These are phyloP conservation scores for Colletotrichum lindemuthianum DNA, from an alignment of 2,329 filamentous ascomycete species.

Conservation along the genomic window DNA sequence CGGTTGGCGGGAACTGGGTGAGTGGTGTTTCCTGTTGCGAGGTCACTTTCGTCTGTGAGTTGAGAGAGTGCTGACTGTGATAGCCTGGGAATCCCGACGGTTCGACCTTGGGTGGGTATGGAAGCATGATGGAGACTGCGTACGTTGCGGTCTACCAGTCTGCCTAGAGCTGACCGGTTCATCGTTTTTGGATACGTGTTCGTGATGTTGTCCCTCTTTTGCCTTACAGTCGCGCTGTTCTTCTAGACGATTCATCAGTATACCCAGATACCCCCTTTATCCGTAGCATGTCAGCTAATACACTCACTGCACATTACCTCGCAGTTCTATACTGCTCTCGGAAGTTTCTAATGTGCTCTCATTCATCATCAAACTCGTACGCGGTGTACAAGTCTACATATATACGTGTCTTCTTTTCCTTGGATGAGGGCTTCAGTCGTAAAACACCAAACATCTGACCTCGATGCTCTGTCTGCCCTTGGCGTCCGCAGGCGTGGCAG, in stretches of 20 bases:
- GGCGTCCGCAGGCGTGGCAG: conserved; percentile 73
- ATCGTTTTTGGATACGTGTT: neutral
- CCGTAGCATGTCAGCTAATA: conserved; percentile 2
- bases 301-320: neutral
- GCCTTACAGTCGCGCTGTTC: conserved; percentile 13
- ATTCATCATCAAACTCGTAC: conserved; percentile 3
- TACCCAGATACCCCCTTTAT: conserved; percentile 25
- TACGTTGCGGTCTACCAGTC: conserved; percentile 52
- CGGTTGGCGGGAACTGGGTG: conserved; percentile 57
- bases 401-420: neutral
- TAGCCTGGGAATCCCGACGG: conserved; percentile 47
- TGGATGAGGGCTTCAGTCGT: conserved; percentile 47
- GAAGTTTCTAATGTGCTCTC: neutral
- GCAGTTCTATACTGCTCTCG: neutral
- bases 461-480: conserved; percentile 74
- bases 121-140: conserved; percentile 53
- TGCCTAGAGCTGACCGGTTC: conserved; percentile 3
- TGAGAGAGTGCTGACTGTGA: neutral
- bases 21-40: conserved; percentile 34
- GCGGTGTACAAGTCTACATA: neutral
- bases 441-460: conserved; percentile 71
- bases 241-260: conserved; percentile 1
- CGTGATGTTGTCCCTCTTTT: neutral
- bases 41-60: neutral
- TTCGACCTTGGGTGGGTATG: conserved; percentile 48